Conservation (phyloP, 352 stramenopile genomes). For the Globisporangium nodosum region DNA sequence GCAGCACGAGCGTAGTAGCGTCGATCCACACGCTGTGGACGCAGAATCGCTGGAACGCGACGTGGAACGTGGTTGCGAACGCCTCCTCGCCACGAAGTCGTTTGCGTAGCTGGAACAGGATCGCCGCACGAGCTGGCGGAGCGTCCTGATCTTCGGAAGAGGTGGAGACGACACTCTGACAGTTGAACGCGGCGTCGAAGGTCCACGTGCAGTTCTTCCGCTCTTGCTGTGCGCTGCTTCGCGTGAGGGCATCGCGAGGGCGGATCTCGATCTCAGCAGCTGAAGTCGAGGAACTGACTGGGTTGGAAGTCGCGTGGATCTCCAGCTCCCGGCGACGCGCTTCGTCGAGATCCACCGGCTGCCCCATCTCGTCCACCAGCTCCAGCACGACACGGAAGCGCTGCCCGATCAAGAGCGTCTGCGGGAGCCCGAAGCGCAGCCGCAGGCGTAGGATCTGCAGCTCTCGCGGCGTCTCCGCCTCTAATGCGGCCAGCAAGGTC, state of each 20-base stretch:
- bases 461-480: constrained; percentile 8
- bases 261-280: background rate
- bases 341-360: constrained; percentile 4
- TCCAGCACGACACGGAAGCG: constrained; percentile 36
- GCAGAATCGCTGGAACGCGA: constrained; percentile 31
- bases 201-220: constrained; percentile 3
- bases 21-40: constrained; percentile 23
- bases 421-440: constrained; percentile 36
- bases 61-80: constrained; percentile 4
- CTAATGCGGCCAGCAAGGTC: constrained; percentile 8
- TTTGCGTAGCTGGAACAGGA: background rate
- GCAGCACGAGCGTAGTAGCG: constrained; percentile 26
- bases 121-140: background rate
- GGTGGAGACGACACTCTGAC: background rate
- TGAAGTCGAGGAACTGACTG: background rate
- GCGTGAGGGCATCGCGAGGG: background rate
- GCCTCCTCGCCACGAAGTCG: background rate
- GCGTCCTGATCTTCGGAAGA: background rate
- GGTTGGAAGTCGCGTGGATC: constrained; percentile 1
- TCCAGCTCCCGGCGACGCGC: background rate
- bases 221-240: background rate
- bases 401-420: constrained; percentile 14
- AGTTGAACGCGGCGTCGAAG: constrained; percentile 6
- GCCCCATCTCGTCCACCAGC: constrained; percentile 55
- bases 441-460: constrained; percentile 36